phyloP scores from a whole-genome alignment of 164 flowering plant genomes.

The Vitis labrusca region DNA sequence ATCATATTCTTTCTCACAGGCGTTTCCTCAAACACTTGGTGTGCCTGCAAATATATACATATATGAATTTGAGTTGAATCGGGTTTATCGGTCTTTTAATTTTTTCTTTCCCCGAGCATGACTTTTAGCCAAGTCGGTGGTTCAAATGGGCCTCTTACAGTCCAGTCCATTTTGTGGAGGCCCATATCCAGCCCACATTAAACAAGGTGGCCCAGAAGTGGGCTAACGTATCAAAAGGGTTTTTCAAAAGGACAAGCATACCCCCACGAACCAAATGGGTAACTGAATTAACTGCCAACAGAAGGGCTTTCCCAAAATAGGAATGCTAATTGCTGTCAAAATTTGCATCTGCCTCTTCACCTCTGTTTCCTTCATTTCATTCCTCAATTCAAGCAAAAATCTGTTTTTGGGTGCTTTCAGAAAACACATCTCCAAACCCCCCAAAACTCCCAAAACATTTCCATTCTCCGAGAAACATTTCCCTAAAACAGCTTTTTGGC shows the following conservation, averaged over 20 bases:
- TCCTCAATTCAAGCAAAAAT: conserved; percentile 10
- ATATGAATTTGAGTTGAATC: no score
- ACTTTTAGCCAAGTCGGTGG: no score
- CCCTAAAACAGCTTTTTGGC: no score
- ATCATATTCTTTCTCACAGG: neutral
- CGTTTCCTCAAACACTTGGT: neutral
- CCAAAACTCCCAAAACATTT: neutral
- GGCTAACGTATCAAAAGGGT: neutral
- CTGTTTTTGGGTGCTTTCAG: neutral
- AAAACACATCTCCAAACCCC: neutral
- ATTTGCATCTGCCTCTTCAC: conserved; percentile 2
- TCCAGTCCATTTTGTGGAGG: neutral
- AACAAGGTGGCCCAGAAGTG: no score
- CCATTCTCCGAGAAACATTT: no score
- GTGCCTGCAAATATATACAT: neutral
- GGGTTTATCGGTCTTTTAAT: no score
- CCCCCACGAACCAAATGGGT: neutral
- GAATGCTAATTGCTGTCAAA: neutral
- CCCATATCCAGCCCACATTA: neutral
- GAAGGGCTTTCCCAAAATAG: neutral
- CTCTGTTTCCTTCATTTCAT: conserved; percentile 10
- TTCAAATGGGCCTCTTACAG: no score
- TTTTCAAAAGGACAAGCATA: neutral
- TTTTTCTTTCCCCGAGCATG: no score
- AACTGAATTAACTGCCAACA: neutral